Percentiles rank a stretch among this genome's conserved stretches.
phyloP scores from a whole-genome alignment of 495 filamentous ascomycete species.

The Penicillium robsamsonii region DNA sequence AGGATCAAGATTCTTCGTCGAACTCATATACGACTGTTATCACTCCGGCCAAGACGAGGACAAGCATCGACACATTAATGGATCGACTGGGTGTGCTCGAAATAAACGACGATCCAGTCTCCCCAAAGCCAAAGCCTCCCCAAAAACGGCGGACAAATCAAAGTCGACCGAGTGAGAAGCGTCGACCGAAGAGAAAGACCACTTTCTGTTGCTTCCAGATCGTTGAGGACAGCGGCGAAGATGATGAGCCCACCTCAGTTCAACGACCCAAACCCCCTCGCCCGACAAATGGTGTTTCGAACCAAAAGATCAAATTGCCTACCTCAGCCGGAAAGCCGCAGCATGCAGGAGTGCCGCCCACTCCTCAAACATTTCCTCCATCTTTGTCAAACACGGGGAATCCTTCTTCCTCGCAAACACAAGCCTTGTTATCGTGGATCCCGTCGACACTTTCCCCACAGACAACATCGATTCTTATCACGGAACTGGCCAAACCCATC shows the following conservation, averaged over 20 bases:
- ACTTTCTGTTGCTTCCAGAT: constrained; percentile 43
- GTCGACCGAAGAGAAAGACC: constrained; percentile 15
- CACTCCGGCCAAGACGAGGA: constrained; percentile 52
- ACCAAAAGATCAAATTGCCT: constrained; percentile 10
- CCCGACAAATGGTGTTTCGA: constrained; percentile 19
- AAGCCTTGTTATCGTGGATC: constrained; percentile 60
- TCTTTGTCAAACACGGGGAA: constrained; percentile 11
- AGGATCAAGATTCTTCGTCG: constrained; percentile 66
- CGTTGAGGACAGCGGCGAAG: constrained; percentile 18
- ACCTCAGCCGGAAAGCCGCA: constrained; percentile 9
- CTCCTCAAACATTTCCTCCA: constrained; percentile 13
- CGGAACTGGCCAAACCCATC: constrained; percentile 80
- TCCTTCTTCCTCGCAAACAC: constrained; percentile 45
- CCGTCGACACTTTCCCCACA: constrained; percentile 59
- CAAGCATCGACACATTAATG: constrained; percentile 80
- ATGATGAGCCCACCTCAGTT: constrained; percentile 16
- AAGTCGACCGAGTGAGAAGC: constrained; percentile 24
- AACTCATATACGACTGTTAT: constrained; percentile 14
- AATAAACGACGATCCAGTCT: constrained; percentile 36
- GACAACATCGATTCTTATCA: constrained; percentile 62
- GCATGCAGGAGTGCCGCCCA: constrained; percentile 9
- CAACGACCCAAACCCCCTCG: constrained; percentile 19
- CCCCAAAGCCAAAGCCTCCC: constrained; percentile 12
- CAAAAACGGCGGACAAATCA: constrained; percentile 11
- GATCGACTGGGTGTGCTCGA: constrained; percentile 74